Percentiles rank a stretch among this genome's conserved stretches.
These are phyloP conservation scores for Penicillium atrosanguineum DNA, from an alignment of 495 filamentous ascomycete species.

Conservation along the genomic window DNA sequence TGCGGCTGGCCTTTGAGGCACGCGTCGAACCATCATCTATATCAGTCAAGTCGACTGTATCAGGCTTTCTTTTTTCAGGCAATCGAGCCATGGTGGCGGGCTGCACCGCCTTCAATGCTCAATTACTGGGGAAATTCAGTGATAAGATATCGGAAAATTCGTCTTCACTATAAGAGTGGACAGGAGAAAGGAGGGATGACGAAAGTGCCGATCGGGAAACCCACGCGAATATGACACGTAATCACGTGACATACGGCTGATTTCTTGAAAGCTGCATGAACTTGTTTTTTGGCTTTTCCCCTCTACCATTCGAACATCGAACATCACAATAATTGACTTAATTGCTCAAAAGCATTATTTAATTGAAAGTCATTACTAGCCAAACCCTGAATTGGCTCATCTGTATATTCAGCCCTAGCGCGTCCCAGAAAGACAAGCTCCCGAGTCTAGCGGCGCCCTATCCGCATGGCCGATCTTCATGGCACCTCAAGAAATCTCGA, in stretches of 20 bases:
- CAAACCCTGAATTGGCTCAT: neutral
- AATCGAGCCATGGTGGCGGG: conserved; percentile 1
- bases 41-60: conserved; percentile 9
- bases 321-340: neutral
- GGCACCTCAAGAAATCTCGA: conserved; percentile 21
- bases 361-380: neutral
- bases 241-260: conserved; percentile 9
- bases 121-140: neutral
- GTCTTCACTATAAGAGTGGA: neutral
- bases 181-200: neutral
- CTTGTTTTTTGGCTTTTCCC: neutral
- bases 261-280: neutral
- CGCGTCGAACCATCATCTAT: conserved; percentile 19
- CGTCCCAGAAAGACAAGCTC: conserved; percentile 7
- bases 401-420: conserved; percentile 5
- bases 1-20: conserved; percentile 14
- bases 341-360: neutral
- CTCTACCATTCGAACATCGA: neutral
- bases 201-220: conserved; percentile 1
- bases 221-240: conserved; percentile 7
- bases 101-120: neutral
- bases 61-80: conserved; percentile 22
- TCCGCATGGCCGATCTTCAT: conserved; percentile 26
- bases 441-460: conserved; percentile 21
- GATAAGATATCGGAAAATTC: neutral